Evolutionary conservation across 805 yeast genomes (phyloP).

Genomic region (Metschnikowia cerradonensis): DNA sequence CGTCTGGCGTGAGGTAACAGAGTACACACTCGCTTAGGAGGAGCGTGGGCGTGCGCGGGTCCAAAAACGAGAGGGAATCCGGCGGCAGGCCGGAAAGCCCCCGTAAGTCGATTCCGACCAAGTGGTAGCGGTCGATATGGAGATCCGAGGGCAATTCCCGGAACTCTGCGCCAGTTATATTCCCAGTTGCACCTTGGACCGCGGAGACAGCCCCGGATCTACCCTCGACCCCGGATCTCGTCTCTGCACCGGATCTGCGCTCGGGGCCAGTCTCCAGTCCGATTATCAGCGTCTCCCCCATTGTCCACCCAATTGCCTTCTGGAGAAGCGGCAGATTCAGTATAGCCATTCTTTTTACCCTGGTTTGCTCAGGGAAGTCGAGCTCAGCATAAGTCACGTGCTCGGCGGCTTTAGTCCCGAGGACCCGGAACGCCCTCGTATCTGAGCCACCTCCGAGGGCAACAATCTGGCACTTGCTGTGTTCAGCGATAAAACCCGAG

Average conservation of each 20-base stretch:
- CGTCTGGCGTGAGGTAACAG: slow-evolving; percentile 58
- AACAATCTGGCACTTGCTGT: slow-evolving; percentile 46
- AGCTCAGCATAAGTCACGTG: slow-evolving; percentile 51
- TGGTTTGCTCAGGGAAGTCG: slow-evolving; percentile 56
- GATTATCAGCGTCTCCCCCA: slow-evolving; percentile 11
- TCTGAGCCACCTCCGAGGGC: slow-evolving; percentile 84
- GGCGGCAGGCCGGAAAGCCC: slow-evolving; percentile 13
- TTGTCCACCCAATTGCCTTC: slow-evolving; percentile 17
- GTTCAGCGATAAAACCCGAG: slow-evolving; percentile 33
- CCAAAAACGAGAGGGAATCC: slow-evolving; percentile 21
- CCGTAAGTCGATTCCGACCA: slow-evolving; percentile 56
- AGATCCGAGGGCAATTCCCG: slow-evolving; percentile 24
- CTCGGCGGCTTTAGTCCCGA: slow-evolving; percentile 22
- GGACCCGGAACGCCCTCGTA: slow-evolving; percentile 55
- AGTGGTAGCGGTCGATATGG: slow-evolving; percentile 42
- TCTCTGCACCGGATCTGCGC: background rate
- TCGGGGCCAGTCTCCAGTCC: background rate
- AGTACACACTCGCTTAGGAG: slow-evolving; percentile 72
- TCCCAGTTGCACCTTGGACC: no score
- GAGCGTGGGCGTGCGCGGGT: slow-evolving; percentile 48
- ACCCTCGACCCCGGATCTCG: slow-evolving; percentile 8
- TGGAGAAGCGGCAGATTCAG: slow-evolving; percentile 25
- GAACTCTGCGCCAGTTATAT: slow-evolving; percentile 20
- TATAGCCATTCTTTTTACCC: slow-evolving; percentile 50
- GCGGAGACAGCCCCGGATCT: background rate